Base-by-base conservation (phyloP, 345 rosid genomes). In the Populus ilicifolia region DNA sequence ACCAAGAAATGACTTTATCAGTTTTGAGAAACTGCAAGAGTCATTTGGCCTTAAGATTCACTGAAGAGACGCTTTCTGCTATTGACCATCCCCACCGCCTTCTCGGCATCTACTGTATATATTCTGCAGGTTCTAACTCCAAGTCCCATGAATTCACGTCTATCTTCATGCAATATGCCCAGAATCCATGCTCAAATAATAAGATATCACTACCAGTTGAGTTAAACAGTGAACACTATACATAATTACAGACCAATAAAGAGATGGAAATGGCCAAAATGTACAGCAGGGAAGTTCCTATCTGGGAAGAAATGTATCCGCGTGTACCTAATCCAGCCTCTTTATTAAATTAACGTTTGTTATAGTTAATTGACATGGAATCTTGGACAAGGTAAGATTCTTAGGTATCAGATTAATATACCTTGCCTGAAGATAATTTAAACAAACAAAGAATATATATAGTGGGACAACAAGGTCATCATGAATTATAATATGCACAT, bases 331-430 rank as follows among this genome's bases (percentile, higher is more conserved):
- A 39, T 68, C 11, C 33, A 71, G 33, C 14, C 1, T 52, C 9
- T 1, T 33, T 3, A 29, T 64, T 66, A 30, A 46, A 39, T n/a
- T 41, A 36, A 5, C 1, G 69, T 3, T 44, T 23, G 44, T 50
- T 18, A 56, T 25, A 5, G 56, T 41, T 30, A n/a, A 27, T 65
- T 5, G 20, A 21, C 2, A 35, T 70, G 59, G 83, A 86, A 80
- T 84, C 86, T 83, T 72, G 52, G 84, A 74, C 77, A 17, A 74
- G 70, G 76, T 23, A 77, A 83, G 88, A 85, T 87, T 81, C 85
- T 59, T 23, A 64, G 86, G 70, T 21, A 80, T 71, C 78, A 69
- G 75, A 33, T 30, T 4, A 71, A 76, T 79, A 81, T 85, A 54
- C 43, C 77, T 65, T 23, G 27, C 77, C 78, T 21, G 44, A 74